A percentile compares a stretch with the other conserved stretches of the same genome.
Conservation (phyloP, 2,329 filamentous ascomycete genomes). For the Talaromyces sp. region DNA sequence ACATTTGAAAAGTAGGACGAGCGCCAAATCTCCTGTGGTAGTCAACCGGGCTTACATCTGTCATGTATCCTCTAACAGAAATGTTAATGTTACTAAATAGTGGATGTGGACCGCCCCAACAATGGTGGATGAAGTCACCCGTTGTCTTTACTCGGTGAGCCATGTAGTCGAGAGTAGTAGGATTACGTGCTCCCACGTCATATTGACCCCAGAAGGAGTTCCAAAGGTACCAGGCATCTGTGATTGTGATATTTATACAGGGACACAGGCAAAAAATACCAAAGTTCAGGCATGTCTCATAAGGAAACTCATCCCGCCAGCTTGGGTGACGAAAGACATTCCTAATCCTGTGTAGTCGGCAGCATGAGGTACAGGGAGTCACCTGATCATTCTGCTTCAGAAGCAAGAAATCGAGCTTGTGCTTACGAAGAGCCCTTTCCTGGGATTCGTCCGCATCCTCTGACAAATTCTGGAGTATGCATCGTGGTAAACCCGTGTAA, state of each 20-base stretch:
- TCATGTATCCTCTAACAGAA: not conserved
- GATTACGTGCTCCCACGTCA: not conserved
- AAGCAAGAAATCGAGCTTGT: not conserved
- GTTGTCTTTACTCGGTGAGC: accelerated
- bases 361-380: not conserved
- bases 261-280: not conserved
- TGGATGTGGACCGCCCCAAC: not conserved
- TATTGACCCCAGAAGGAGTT: not conserved
- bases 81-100: not conserved
- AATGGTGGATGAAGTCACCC: not conserved
- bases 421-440: not conserved
- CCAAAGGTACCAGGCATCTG: not conserved
- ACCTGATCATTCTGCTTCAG: not conserved
- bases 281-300: not conserved
- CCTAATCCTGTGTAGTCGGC: not conserved
- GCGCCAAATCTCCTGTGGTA: not conserved
- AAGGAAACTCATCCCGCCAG: not conserved
- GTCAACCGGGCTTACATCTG: not conserved
- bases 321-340: not conserved
- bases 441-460: not conserved
- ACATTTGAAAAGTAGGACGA: not conserved
- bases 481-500: not conserved
- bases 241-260: not conserved
- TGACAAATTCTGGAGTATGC: not conserved
- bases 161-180: not conserved